phyloP scores from a whole-genome alignment of 495 filamentous ascomycete species.

The Xylaria scruposa region DNA sequence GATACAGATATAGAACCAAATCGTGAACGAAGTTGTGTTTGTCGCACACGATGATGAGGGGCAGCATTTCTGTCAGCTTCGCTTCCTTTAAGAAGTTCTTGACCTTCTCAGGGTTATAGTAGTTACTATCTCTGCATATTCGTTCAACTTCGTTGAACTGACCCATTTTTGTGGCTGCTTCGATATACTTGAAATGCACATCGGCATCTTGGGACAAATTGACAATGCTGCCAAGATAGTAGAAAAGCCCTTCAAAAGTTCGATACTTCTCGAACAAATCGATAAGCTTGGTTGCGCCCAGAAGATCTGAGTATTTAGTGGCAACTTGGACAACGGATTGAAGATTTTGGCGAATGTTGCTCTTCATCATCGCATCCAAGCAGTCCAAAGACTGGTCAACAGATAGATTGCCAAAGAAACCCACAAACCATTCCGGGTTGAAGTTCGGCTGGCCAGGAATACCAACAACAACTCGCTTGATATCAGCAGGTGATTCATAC shows the following conservation, averaged over 20 bases:
- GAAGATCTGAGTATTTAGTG: slow-evolving; percentile 95
- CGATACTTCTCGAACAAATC: slow-evolving; percentile 97
- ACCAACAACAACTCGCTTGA: slow-evolving; percentile 86
- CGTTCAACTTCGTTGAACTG: slow-evolving; percentile 96
- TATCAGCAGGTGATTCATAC: slow-evolving; percentile 84
- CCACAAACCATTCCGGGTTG: slow-evolving; percentile 86
- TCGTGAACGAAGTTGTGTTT: slow-evolving; percentile 99
- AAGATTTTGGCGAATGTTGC: slow-evolving; percentile 96
- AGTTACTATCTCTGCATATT: slow-evolving; percentile 91
- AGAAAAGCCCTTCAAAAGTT: slow-evolving; percentile 95
- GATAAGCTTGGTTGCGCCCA: slow-evolving; percentile 89
- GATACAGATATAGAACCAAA: slow-evolving; percentile 95
- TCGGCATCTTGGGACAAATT: slow-evolving; percentile 95
- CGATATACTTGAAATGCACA: slow-evolving; percentile 99
- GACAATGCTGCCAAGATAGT: slow-evolving; percentile 96
- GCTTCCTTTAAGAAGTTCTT: slow-evolving; percentile 99
- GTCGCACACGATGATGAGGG: slow-evolving; percentile 98
- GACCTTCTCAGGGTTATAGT: slow-evolving; percentile 95
- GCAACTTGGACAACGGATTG: slow-evolving; percentile 92
- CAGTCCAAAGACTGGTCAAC: slow-evolving; percentile 94
- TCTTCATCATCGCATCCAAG: slow-evolving; percentile 92
- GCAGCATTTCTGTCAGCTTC: slow-evolving; percentile 87
- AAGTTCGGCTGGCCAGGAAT: slow-evolving; percentile 81
- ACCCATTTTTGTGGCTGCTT: slow-evolving; percentile 89
- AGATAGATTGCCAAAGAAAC: slow-evolving; percentile 90